Base-by-base conservation (phyloP, 1,284 basidiomycete genomes). In the Pulveroboletus ridleyi region DNA sequence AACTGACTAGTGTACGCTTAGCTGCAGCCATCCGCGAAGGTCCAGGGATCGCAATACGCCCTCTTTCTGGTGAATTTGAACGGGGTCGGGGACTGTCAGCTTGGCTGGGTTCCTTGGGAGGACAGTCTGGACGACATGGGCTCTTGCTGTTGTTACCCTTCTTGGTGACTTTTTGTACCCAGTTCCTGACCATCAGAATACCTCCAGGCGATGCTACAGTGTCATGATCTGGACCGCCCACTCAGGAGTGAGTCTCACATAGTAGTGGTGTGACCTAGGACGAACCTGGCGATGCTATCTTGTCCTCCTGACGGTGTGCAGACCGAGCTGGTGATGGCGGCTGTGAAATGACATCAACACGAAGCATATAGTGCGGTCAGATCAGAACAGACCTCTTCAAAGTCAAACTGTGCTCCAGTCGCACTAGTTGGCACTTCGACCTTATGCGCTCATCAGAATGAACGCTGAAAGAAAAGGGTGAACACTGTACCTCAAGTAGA, bases 311-410 rank as follows among this genome's bases (percentile, higher is more conserved):
- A 49, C 47, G 9, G 33, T 22, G 49, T 7, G 6, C 22, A n/a
- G 35, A 35, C 11, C 25, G 22, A 4, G 3, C 14, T 1, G 44
- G 57, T 3, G 64, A 66, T 0, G 50, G 44, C 15, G 63, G 42
- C 63, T 64, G 10, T 22, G 35, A 3, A 61, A 59, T 10, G 15
- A 49, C 2, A 33, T 61, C 61, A 62, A 39, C 25, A 46, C 9
- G n/a, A 39, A 25, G 61, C 33, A 2, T 25, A 18, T 14, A 15
- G 18, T 4, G 8, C 39, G 20, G 6, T 46, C 2, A 61, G 39
- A 13, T 39, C 33, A 18, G 11, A 20, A 22, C 58, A 22, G 20
- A 59, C 58, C 35, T 47, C 42, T 9, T 61, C 59, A 39, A 22
- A 61, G 41, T 61, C n/a, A 47, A 61, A 61, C 4, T 23, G 13